A percentile compares a stretch with the other conserved stretches of the same genome.
Conservation (phyloP, 2,329 filamentous ascomycete genomes). For the Calonectria crousiana region DNA sequence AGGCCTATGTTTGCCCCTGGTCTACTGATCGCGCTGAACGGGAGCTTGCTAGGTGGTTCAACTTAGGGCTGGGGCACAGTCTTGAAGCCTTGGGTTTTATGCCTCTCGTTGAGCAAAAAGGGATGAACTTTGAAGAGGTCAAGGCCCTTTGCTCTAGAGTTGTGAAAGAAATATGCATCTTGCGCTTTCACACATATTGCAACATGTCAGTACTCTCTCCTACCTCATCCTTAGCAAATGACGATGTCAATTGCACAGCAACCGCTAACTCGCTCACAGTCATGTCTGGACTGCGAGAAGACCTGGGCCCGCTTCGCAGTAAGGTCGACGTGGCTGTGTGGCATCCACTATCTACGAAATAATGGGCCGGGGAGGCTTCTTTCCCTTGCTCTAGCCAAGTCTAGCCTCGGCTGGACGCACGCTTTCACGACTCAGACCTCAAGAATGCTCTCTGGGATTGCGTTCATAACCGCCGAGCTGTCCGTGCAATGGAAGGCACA, state of each 20-base stretch:
- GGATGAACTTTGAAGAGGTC: slow-evolving; percentile 70
- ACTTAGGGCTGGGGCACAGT: slow-evolving; percentile 79
- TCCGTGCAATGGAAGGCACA: neutral
- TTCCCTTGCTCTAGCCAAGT: neutral
- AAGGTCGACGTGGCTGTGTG: slow-evolving; percentile 17
- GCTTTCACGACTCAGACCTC: neutral
- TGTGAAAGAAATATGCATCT: slow-evolving; percentile 76
- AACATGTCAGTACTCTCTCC: slow-evolving; percentile 73
- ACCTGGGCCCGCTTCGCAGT: slow-evolving; percentile 36
- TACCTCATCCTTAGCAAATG: neutral
- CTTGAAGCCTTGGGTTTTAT: slow-evolving; percentile 80
- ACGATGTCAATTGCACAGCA: neutral
- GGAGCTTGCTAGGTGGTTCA: slow-evolving; percentile 85
- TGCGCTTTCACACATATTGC: slow-evolving; percentile 79
- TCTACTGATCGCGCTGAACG: slow-evolving; percentile 72
- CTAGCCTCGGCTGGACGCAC: neutral
- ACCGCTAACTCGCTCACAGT: slow-evolving; percentile 24
- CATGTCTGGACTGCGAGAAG: slow-evolving; percentile 45
- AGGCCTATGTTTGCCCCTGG: slow-evolving; percentile 82
- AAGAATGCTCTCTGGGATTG: neutral
- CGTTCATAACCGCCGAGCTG: neutral
- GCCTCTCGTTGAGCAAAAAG: slow-evolving; percentile 70
- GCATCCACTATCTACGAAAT: slow-evolving; percentile 9
- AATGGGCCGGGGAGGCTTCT: slow-evolving; percentile 1
- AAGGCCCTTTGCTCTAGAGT: slow-evolving; percentile 71